Percentiles rank a stretch among this genome's conserved stretches.
phyloP scores from a whole-genome alignment of 176 grass and related monocot species.

The Oryza nivara region DNA sequence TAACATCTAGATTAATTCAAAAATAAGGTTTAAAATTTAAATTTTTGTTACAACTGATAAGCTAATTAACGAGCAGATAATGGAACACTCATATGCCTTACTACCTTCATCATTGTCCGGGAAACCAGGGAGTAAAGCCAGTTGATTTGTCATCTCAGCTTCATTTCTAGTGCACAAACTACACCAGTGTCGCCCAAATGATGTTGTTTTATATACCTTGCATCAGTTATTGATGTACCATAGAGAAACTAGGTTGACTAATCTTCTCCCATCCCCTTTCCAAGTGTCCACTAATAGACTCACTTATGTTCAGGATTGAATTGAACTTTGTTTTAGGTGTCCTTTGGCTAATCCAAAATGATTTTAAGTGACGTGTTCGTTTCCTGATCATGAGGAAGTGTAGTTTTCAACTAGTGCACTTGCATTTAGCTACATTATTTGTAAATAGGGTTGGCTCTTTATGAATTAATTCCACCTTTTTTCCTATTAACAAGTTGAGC shows the following conservation, averaged over 20 bases:
- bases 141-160: background rate
- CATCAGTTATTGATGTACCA: background rate
- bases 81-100: too few relatives aligned
- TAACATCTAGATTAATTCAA: too few relatives aligned
- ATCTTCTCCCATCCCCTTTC: background rate
- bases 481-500: background rate
- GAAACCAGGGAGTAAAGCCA: background rate
- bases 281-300: background rate
- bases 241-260: background rate
- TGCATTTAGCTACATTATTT: background rate
- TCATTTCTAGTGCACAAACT: background rate
- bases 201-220: too few relatives aligned
- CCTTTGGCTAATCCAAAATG: background rate
- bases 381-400: background rate
- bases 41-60: too few relatives aligned
- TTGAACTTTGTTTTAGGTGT: background rate
- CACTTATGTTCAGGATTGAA: background rate
- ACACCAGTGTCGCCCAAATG: background rate
- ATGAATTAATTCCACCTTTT: background rate
- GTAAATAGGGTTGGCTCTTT: background rate
- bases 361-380: background rate
- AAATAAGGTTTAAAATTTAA: too few relatives aligned
- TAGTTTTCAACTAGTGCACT: background rate
- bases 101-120: background rate
- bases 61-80: too few relatives aligned